Evolutionary conservation across 768 basidiomycete genomes (phyloP).

Genomic region (Macrolepiota albuminosa): DNA sequence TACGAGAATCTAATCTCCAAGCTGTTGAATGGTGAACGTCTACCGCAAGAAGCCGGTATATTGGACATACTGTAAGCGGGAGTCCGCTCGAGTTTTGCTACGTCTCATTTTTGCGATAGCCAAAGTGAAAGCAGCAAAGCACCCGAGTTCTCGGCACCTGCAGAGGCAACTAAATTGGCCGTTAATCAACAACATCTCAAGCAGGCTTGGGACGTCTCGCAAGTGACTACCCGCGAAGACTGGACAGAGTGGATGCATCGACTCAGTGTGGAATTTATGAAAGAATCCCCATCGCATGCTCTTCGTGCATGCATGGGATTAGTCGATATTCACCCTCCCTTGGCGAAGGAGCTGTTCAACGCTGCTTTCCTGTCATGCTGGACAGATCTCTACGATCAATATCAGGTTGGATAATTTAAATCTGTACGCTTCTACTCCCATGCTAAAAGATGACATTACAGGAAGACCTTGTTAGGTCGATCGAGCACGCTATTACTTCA

Average conservation of each 20-base stretch:
- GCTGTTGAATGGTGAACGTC: constrained; percentile 84
- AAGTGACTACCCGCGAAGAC: constrained; percentile 73
- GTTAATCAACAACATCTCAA: constrained; percentile 98
- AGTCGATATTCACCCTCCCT: constrained; percentile 85
- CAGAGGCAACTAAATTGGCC: constrained; percentile 82
- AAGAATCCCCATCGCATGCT: constrained; percentile 98
- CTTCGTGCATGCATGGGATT: constrained; percentile 92
- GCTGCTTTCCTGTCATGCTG: constrained; percentile 98
- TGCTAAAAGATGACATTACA: constrained; percentile 26
- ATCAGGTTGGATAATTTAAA: constrained; percentile 61
- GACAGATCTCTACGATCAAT: constrained; percentile 92
- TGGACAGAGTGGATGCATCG: constrained; percentile 97
- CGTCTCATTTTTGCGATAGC: constrained; percentile 22
- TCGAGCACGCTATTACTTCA: constrained; percentile 82
- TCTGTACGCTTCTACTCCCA: background rate
- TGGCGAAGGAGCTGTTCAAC: constrained; percentile 95
- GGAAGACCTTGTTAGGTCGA: constrained; percentile 92
- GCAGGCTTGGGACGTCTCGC: constrained; percentile 90
- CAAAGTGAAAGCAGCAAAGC: constrained; percentile 56
- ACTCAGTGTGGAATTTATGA: constrained; percentile 93
- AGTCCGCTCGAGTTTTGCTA: background rate
- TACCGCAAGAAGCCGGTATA: constrained; percentile 80
- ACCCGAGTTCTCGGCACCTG: constrained; percentile 75
- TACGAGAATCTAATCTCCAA: constrained; percentile 89
- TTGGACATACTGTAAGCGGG: constrained; percentile 58